Conservation (phyloP, 2,329 filamentous ascomycete genomes). For the Talaromyces sp. region DNA sequence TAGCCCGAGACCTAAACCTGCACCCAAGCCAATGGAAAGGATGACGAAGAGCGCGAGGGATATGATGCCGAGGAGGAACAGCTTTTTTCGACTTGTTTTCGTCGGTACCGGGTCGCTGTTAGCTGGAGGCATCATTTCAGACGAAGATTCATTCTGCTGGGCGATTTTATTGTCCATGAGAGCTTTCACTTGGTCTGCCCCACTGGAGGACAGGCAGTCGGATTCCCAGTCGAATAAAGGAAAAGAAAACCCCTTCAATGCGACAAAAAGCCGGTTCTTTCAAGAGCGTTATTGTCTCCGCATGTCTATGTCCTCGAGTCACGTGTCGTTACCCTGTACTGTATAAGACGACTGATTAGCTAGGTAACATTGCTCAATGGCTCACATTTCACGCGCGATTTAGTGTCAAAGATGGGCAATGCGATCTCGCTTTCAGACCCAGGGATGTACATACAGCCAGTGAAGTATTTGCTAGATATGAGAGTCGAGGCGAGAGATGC, state of each 20-base stretch:
- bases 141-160: background rate
- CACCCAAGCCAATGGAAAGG: conserved; percentile 15
- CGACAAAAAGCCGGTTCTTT: background rate
- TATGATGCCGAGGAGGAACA: background rate
- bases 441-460: background rate
- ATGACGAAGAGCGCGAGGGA: conserved; percentile 2
- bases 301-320: background rate
- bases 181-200: background rate
- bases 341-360: background rate
- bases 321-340: background rate
- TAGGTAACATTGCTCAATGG: background rate
- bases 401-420: background rate
- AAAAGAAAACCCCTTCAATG: background rate
- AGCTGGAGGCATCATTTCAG: background rate
- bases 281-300: background rate
- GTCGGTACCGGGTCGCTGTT: background rate
- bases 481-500: background rate
- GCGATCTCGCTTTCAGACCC: background rate
- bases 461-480: background rate
- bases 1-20: conserved; percentile 17
- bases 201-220: background rate
- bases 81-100: background rate
- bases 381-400: background rate
- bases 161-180: background rate
- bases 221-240: background rate